Evolutionary conservation across 2,329 filamentous ascomycete genomes (phyloP).

Genomic region (Fusarium euwallaceae): DNA sequence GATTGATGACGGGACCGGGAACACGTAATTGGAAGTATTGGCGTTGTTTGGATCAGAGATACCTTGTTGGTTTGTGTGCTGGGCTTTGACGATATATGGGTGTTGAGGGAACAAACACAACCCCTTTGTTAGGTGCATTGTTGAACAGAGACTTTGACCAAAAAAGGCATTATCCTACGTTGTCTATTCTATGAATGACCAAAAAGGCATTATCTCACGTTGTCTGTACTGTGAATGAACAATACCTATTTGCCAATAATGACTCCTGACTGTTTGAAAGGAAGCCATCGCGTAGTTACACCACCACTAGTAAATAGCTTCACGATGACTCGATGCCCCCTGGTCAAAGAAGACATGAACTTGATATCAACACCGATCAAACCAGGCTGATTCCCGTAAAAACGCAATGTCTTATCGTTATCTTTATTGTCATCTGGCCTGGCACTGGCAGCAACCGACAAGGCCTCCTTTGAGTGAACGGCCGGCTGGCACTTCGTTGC

Average conservation of each 20-base stretch:
- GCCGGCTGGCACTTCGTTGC: background rate
- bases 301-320: background rate
- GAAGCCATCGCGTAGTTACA: background rate
- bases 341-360: background rate
- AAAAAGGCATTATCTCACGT: background rate
- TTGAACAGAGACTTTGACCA: slow-evolving; percentile 19
- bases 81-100: slow-evolving; percentile 19
- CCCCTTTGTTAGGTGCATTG: slow-evolving; percentile 16
- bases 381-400: background rate
- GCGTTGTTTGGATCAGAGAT: slow-evolving; percentile 44
- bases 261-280: background rate
- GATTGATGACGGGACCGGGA: slow-evolving; percentile 48
- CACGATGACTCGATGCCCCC: background rate
- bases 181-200: background rate
- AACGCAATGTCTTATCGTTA: background rate
- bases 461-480: background rate
- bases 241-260: background rate
- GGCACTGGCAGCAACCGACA: background rate
- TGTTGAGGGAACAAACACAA: slow-evolving; percentile 6
- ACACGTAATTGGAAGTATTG: slow-evolving; percentile 25
- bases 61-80: slow-evolving; percentile 40
- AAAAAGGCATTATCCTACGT: background rate
- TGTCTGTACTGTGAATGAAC: background rate
- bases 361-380: background rate
- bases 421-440: background rate